phyloP scores from a whole-genome alignment of 2,329 filamentous ascomycete genomes.

The Colletotrichum eleusines region DNA sequence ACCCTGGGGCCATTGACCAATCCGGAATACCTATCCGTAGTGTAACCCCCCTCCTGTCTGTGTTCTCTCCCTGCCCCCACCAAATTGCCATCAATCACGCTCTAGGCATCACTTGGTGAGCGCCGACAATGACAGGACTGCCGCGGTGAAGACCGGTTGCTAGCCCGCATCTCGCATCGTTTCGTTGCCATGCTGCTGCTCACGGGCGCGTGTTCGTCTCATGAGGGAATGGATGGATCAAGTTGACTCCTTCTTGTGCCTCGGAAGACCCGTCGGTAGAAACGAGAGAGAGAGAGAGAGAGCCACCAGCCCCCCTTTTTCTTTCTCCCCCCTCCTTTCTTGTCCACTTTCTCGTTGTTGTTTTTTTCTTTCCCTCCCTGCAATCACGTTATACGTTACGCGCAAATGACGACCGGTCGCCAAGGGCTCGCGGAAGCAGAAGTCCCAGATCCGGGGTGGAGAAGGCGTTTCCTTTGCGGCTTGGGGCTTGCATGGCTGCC shows the following conservation, averaged over 20 bases:
- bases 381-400: constrained; percentile 17
- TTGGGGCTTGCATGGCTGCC: constrained; percentile 42
- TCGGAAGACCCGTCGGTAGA: constrained; percentile 18
- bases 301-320: neutral
- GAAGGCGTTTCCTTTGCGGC: constrained; percentile 22
- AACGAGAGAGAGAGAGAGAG: neutral
- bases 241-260: constrained; percentile 4
- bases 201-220: neutral
- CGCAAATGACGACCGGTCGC: constrained; percentile 29
- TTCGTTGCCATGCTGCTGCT: neutral
- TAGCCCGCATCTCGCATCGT: neutral
- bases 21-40: neutral
- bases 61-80: constrained; percentile 6
- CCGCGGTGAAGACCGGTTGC: constrained; percentile 23
- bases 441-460: constrained; percentile 38
- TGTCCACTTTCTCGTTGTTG: neutral
- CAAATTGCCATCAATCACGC: constrained; percentile 1
- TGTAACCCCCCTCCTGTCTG: neutral
- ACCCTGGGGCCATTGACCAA: constrained; percentile 3
- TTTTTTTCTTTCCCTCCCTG: constrained; percentile 1
- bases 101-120: neutral
- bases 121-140: constrained; percentile 19
- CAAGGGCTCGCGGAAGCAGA: constrained; percentile 38
- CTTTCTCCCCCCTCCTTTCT: neutral
- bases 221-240: constrained; percentile 10